Conservation (phyloP, 2,329 filamentous ascomycete genomes). For the Furcasterigmium sp. region DNA sequence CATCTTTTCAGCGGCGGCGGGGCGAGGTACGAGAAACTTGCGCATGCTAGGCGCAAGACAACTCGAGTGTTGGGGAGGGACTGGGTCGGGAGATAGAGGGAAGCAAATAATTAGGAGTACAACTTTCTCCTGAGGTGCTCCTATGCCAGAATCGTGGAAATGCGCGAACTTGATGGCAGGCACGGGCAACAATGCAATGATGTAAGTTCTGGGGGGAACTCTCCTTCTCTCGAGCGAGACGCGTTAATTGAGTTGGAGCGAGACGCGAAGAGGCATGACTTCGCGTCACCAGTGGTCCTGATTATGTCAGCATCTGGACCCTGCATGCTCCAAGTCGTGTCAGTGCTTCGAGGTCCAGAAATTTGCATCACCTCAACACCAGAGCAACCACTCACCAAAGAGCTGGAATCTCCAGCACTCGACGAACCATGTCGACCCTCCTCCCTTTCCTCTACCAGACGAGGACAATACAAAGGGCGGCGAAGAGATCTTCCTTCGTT, state of each 20-base stretch:
- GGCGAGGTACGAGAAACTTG: constrained; percentile 1
- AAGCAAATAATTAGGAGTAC: too few relatives aligned
- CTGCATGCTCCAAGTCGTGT: not conserved
- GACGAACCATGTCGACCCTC: constrained; percentile 30
- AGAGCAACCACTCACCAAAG: not conserved
- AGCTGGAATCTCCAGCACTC: not conserved
- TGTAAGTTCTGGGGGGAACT: not conserved
- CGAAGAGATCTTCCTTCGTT: constrained; percentile 11
- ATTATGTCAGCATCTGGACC: not conserved
- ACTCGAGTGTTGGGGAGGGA: too few relatives aligned
- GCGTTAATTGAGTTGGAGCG: constrained; percentile 4
- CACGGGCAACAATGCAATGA: not conserved
- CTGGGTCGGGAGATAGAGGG: too few relatives aligned
- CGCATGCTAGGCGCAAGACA: constrained; percentile 1
- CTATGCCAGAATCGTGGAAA: too few relatives aligned
- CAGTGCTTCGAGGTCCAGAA: not conserved
- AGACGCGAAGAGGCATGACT: constrained; percentile 6
- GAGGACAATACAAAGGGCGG: constrained; percentile 46
- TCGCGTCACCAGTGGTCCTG: constrained; percentile 2
- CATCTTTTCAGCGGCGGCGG: not conserved
- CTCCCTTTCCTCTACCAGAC: constrained; percentile 71
- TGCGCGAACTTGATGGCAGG: too few relatives aligned
- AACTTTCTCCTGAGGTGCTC: too few relatives aligned
- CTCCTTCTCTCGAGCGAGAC: not conserved
- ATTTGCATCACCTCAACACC: not conserved